Base-by-base conservation (phyloP, 306 rosid species). In the Boehmeria nivea region DNA sequence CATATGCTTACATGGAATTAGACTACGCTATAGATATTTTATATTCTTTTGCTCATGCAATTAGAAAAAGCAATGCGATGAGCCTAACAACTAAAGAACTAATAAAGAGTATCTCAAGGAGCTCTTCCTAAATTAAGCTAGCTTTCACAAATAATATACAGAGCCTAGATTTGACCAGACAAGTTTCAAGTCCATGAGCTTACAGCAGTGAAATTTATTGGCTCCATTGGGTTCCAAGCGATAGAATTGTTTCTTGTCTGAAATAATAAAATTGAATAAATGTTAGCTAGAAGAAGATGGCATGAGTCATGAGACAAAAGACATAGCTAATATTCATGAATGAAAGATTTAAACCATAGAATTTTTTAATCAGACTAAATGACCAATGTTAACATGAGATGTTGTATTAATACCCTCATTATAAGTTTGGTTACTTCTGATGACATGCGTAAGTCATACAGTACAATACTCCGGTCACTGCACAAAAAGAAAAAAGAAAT, bases 171-270 rank as follows among this genome's bases (percentile, higher is more conserved):
- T 28, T 23, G 1, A 39, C 34, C 20, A n/a, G 36, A 55, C 7
- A 51, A 69, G 58, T 4, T 28, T 54, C 27, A 54, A 37, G 59
- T 57, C 24, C 23, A 39, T 47, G 47, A 43, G 69, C 99, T 91
- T 82, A 91, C 99, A 59, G 85, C 83, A 43, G 95, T 84, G 72
- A 91, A 91, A 74, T 91, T 91, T 57, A 91, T 63, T 50, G 99
- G 99, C 64, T 91, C 99, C 95, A 82, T 91, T 21, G 96, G 99
- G 48, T 91, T 91, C 99, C 99, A 91, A 60, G 77, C 67, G 69
- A 91, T 67, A 40, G 99, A 82, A 76, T 91, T 91, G 34, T 79
- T 78, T 76, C 76, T 83, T 18, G 89, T 91, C 99, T 91, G 94
- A 39, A 73, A 73, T 47, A 64, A 61, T 46, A 60, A 76, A 73